Base-by-base conservation (phyloP, 1,139 yeast genomes). In the Magnusiomyces sp. region DNA sequence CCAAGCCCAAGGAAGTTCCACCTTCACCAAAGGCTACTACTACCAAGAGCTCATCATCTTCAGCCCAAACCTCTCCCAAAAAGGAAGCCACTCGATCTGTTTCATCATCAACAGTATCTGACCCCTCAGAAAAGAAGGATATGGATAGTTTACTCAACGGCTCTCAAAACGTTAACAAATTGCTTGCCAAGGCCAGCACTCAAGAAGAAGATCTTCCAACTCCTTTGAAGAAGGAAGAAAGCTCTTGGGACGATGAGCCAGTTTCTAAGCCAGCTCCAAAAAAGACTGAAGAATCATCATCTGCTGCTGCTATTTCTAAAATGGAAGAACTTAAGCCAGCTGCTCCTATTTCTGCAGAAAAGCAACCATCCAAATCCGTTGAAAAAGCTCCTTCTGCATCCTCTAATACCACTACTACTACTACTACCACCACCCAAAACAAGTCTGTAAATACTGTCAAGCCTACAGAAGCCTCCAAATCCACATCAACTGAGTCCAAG, bases 111-210 rank as follows among this genome's bases (percentile, higher is more conserved):
- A 20, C 14, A 19, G 40, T 5, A 2, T 4, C 33, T 4, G 14
- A 32, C 34, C 34, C 19, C 14, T 41, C 41, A 23, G 48, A 36
- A 14, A 45, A 51, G 41, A 49, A 51, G 33, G 43, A 44, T 20
- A 17, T 52, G n/a, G 51, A 52, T 13, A 50, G 45, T 11, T 50
- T 50, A 11, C 20, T 39, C 13, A 37, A 45, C 71, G 2, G 67
- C 41, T 69, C 72, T 40, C 72, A 74, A 47, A 71, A 70, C 43
- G 83, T 81, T 10, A 68, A 71, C 50, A 65, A 69, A 19, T 64
- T 81, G 55, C 60, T 81, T 41, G 67, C 73, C 53, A 81, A 79
- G 58, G 80, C 81, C 4, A 70, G 70, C 19, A 65, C 64, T 42
- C 60, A 72, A 16, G 81, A 77, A 2, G 73, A 69, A 16, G 68